Evolutionary conservation across 23 red algal genomes (phyloP).

Genomic region (Cyanidiococcus yangmingshanensis): DNA sequence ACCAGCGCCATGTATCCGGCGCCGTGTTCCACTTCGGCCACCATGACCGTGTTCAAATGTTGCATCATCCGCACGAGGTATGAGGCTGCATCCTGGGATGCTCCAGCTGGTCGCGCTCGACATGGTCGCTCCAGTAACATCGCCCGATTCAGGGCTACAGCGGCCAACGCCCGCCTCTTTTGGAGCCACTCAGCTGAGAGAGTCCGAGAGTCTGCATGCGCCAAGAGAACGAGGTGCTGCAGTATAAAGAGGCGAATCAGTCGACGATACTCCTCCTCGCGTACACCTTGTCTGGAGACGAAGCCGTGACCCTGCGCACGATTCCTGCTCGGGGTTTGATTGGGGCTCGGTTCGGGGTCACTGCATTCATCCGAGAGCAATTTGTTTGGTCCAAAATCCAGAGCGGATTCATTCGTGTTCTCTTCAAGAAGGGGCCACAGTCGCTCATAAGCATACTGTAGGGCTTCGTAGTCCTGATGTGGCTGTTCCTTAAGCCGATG

Average conservation of each 20-base stretch:
- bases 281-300: neutral
- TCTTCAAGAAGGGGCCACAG: neutral
- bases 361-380: neutral
- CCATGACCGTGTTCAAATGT: slow-evolving; percentile 1
- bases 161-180: neutral
- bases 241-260: neutral
- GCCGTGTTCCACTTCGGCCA: neutral
- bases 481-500: neutral
- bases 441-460: neutral
- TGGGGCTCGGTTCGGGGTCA: neutral
- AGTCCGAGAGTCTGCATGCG: neutral
- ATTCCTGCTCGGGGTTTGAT: neutral
- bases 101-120: neutral
- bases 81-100: neutral
- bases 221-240: neutral
- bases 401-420: neutral
- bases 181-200: neutral
- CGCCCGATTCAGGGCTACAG: slow-evolving; percentile 10
- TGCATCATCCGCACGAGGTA: neutral
- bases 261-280: neutral
- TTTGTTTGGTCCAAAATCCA: neutral
- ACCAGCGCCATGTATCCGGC: neutral
- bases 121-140: neutral
- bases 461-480: neutral
- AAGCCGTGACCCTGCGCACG: neutral